These are phyloP conservation scores for Harringtonia aguacate DNA, from an alignment of 2,329 filamentous ascomycete species.

Conservation along the genomic window DNA sequence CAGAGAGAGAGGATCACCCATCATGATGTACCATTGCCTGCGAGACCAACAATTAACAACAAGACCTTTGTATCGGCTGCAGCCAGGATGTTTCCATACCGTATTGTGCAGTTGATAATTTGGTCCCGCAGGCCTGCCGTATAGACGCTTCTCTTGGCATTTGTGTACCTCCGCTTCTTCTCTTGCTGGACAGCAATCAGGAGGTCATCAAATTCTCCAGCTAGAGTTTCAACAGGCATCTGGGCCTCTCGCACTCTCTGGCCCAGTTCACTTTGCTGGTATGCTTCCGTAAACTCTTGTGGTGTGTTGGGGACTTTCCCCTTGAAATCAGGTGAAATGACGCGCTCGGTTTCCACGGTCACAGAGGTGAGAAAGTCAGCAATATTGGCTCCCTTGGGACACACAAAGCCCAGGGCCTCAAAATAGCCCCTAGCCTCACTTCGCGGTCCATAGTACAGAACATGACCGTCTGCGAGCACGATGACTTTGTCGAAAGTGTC, in stretches of 20 bases:
- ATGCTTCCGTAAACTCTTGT: constrained; percentile 48
- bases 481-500: constrained; percentile 14
- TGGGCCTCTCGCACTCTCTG: constrained; percentile 38
- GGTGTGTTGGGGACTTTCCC: constrained; percentile 42
- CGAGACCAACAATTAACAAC: too few relatives aligned
- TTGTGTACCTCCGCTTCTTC: constrained; percentile 3
- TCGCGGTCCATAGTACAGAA: constrained; percentile 14
- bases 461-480: constrained; percentile 10
- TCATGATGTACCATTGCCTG: constrained; percentile 63
- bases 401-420: constrained; percentile 55
- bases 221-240: constrained; percentile 34
- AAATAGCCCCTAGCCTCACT: constrained; percentile 54
- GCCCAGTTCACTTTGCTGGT: constrained; percentile 31
- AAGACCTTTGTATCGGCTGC: too few relatives aligned
- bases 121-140: constrained; percentile 66
- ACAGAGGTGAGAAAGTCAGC: constrained; percentile 69
- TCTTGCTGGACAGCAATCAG: constrained; percentile 1
- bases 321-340: constrained; percentile 36
- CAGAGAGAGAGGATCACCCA: constrained; percentile 63
- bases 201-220: constrained; percentile 17
- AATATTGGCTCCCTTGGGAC: constrained; percentile 48
- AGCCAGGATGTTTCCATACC: constrained; percentile 18
- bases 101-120: constrained; percentile 55
- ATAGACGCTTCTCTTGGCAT: constrained; percentile 30
- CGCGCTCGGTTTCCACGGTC: constrained; percentile 1